A percentile compares a stretch with the other conserved stretches of the same genome.
Conservation (phyloP, 306 rosid genomes). For the Lablab purpureus region DNA sequence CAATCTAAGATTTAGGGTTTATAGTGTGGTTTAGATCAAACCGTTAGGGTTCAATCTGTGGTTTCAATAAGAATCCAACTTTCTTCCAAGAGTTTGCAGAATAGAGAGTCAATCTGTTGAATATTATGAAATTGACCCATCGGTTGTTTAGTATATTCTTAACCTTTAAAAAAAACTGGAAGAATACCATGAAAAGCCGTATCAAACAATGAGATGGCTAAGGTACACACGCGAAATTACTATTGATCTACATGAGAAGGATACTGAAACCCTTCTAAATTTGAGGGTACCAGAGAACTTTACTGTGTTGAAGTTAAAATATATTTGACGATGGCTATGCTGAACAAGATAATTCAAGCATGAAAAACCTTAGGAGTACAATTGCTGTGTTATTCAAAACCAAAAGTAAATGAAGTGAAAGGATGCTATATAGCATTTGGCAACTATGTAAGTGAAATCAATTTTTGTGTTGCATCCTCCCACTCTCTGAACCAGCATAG, state of each 20-base stretch:
- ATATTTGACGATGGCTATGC: conserved; percentile 1
- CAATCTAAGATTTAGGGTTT: background rate
- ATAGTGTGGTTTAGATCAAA: background rate
- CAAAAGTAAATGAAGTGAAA: background rate
- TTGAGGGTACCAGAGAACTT: background rate
- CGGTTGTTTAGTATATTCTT: background rate
- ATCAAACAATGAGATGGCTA: background rate
- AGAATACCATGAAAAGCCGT: background rate
- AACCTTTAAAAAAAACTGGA: background rate
- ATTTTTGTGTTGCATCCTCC: conserved; percentile 91
- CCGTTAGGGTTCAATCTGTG: background rate
- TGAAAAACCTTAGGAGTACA: background rate
- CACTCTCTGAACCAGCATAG: conserved; percentile 96
- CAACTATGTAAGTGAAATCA: conserved; percentile 46
- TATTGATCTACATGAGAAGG: background rate
- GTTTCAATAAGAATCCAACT: background rate
- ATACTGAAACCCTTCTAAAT: background rate
- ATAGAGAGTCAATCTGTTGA: background rate
- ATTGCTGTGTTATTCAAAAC: conserved; percentile 6
- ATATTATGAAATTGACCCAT: background rate
- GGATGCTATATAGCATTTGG: background rate
- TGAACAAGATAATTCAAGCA: conserved; percentile 5
- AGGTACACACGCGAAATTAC: background rate
- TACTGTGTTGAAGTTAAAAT: conserved; percentile 5
- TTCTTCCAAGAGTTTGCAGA: conserved; percentile 10